Conservation (phyloP, 2,329 filamentous ascomycete genomes). For the Paecilomyces sp. region DNA sequence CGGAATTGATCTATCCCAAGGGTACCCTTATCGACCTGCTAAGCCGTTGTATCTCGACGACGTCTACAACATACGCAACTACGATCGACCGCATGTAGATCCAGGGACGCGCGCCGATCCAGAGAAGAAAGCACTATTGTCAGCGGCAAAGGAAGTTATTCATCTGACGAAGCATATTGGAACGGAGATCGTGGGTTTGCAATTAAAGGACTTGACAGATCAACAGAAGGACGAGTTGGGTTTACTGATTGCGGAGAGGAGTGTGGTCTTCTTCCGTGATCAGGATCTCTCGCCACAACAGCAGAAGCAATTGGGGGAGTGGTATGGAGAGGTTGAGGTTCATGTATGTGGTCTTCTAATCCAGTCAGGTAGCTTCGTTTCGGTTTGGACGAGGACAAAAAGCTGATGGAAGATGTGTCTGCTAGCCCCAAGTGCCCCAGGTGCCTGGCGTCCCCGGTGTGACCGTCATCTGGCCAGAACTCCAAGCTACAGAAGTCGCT, state of each 20-base stretch:
- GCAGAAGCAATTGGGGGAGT: slow-evolving; percentile 56
- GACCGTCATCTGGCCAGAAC: slow-evolving; percentile 63
- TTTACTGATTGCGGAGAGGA: slow-evolving; percentile 55
- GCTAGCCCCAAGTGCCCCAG: slow-evolving; percentile 61
- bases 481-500: slow-evolving; percentile 54
- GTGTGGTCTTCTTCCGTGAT: slow-evolving; percentile 61
- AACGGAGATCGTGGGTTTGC: slow-evolving; percentile 57
- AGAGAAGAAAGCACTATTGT: slow-evolving; percentile 54
- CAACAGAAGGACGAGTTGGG: slow-evolving; percentile 57
- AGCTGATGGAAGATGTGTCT: background rate
- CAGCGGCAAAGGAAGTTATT: slow-evolving; percentile 56
- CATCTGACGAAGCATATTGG: slow-evolving; percentile 57
- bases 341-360: slow-evolving; percentile 46
- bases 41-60: slow-evolving; percentile 64
- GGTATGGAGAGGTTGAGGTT: slow-evolving; percentile 59
- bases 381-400: background rate
- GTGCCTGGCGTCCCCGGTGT: slow-evolving; percentile 61
- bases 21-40: slow-evolving; percentile 64
- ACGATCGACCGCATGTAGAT: slow-evolving; percentile 51
- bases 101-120: slow-evolving; percentile 59
- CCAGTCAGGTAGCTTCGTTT: background rate
- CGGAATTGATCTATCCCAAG: slow-evolving; percentile 60
- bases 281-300: slow-evolving; percentile 56
- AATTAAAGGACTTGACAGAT: slow-evolving; percentile 54
- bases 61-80: slow-evolving; percentile 57